Conservation (phyloP, 176 grass and related monocot genomes). For the Oryza nivara region DNA sequence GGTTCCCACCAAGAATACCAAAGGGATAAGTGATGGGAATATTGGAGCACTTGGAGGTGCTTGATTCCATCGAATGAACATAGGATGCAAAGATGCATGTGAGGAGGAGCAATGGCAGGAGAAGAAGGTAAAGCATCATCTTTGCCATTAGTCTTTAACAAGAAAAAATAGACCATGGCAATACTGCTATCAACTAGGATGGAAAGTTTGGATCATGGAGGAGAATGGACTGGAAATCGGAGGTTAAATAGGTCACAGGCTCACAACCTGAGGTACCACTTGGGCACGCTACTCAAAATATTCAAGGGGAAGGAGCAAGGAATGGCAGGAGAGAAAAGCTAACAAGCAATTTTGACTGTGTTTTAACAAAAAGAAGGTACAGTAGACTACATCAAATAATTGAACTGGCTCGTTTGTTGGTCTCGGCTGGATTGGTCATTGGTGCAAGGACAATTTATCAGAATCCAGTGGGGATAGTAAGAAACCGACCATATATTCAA, state of each 20-base stretch:
- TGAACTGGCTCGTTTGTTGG: too few relatives aligned
- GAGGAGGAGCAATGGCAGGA: conserved; percentile 12
- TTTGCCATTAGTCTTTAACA: background rate
- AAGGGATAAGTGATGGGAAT: conserved; percentile 58
- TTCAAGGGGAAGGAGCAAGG: background rate
- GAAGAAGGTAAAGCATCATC: conserved; percentile 7
- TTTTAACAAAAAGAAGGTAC: too few relatives aligned
- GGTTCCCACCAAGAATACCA: conserved; percentile 19
- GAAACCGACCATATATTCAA: too few relatives aligned
- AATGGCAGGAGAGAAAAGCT: background rate
- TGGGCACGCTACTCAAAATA: background rate
- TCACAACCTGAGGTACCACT: background rate
- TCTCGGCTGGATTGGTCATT: too few relatives aligned
- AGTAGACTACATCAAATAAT: too few relatives aligned
- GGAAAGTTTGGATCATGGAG: background rate
- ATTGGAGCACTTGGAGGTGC: conserved; percentile 11
- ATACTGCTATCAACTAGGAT: background rate
- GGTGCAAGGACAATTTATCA: too few relatives aligned
- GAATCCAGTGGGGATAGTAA: too few relatives aligned
- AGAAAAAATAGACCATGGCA: conserved; percentile 14
- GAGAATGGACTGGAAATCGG: too few relatives aligned
- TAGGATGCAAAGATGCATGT: background rate
- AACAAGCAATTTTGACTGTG: background rate
- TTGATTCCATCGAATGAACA: conserved; percentile 25
- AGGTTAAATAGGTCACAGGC: background rate